A percentile compares a stretch with the other conserved stretches of the same genome.
Conservation (phyloP, 2,329 filamentous ascomycete genomes). For the Aspergillus uvarum region DNA sequence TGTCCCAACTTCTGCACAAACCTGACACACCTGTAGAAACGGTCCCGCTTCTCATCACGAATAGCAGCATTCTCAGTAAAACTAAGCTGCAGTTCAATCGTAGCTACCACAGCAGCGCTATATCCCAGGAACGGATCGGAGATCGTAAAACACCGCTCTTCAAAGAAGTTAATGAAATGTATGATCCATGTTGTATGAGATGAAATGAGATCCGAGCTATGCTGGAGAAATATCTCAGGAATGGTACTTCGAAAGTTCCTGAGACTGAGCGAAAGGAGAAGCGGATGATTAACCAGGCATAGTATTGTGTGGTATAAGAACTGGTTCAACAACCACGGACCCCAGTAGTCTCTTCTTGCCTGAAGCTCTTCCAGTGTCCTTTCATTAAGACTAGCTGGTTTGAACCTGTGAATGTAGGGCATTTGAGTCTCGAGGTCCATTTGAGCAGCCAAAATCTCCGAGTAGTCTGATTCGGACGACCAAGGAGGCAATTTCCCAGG, state of each 20-base stretch:
- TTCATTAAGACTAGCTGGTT: slow-evolving; percentile 49
- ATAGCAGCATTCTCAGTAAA: slow-evolving; percentile 47
- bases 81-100: slow-evolving; percentile 55
- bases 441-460: slow-evolving; percentile 50
- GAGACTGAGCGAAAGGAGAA: slow-evolving; percentile 54
- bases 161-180: slow-evolving; percentile 51
- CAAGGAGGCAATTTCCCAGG: slow-evolving; percentile 48
- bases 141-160: slow-evolving; percentile 47
- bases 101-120: slow-evolving; percentile 54
- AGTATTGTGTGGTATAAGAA: slow-evolving; percentile 55
- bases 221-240: slow-evolving; percentile 56
- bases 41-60: slow-evolving; percentile 44
- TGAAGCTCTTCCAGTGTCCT: slow-evolving; percentile 45
- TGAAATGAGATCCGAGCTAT: slow-evolving; percentile 53
- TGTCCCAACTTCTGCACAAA: slow-evolving; percentile 46
- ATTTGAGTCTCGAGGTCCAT: slow-evolving; percentile 55
- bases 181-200: slow-evolving; percentile 56
- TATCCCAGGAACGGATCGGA: slow-evolving; percentile 52
- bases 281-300: slow-evolving; percentile 55
- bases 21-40: slow-evolving; percentile 47
- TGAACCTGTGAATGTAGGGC: slow-evolving; percentile 53
- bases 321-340: slow-evolving; percentile 54
- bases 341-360: slow-evolving; percentile 52
- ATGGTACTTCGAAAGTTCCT: slow-evolving; percentile 54
- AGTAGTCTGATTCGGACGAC: slow-evolving; percentile 55